These are phyloP conservation scores for Kandelia obovata DNA, from an alignment of 345 rosid genomes.

Conservation along the genomic window DNA sequence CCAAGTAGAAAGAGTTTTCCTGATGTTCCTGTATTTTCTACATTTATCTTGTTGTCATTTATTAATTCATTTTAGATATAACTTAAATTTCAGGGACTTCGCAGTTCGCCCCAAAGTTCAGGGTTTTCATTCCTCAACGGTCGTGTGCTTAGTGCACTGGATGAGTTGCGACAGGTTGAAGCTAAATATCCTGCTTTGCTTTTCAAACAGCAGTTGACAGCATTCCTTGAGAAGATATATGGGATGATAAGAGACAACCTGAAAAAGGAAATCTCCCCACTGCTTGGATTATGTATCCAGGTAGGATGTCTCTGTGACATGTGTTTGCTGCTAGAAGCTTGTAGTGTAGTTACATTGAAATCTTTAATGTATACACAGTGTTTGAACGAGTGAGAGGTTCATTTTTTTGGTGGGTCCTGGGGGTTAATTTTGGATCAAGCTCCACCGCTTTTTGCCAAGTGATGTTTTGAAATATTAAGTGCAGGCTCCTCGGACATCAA, in stretches of 20 bases:
- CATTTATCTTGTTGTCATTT: background rate
- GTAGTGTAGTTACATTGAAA: background rate
- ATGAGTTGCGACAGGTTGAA: constrained; percentile 83
- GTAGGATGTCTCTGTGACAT: constrained; percentile 22
- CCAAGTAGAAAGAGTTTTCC: constrained; percentile 12
- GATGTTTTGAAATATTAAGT: constrained; percentile 9
- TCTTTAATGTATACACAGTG: background rate
- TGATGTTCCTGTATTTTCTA: constrained; percentile 2
- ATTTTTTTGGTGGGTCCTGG: too few relatives aligned
- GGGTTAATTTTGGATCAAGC: too few relatives aligned
- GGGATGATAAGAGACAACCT: constrained; percentile 93
- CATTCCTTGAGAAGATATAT: constrained; percentile 92
- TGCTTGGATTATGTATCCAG: constrained; percentile 93
- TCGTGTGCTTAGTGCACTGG: constrained; percentile 59
- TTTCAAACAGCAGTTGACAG: constrained; percentile 93
- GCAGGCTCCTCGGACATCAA: constrained; percentile 87
- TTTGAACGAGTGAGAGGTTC: too few relatives aligned
- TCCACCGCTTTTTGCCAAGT: background rate
- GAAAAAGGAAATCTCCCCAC: constrained; percentile 86
- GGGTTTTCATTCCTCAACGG: constrained; percentile 65
- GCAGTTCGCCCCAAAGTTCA: constrained; percentile 29
- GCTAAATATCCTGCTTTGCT: constrained; percentile 92
- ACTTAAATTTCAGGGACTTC: constrained; percentile 52
- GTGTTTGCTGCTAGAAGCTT: too few relatives aligned
- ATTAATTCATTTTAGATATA: constrained; percentile 14